Conservation (phyloP, 164 flowering plant genomes). For the Taxillus chinensis region DNA sequence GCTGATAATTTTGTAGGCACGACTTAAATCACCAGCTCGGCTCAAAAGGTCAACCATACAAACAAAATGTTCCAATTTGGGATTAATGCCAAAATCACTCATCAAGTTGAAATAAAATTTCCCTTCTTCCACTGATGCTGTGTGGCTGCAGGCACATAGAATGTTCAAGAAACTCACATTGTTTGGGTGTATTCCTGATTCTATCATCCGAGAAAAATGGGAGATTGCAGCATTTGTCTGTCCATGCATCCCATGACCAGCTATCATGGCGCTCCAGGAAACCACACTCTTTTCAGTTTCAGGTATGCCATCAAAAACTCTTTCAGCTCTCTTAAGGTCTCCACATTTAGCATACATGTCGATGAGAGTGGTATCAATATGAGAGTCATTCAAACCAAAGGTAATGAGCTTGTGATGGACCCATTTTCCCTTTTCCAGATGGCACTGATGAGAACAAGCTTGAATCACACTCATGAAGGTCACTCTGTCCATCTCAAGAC, state of each 20-base stretch:
- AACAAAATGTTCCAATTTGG: slow-evolving; percentile 63
- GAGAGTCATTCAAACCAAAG: slow-evolving; percentile 56
- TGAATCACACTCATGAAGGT: slow-evolving; percentile 88
- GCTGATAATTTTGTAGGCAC: slow-evolving; percentile 51
- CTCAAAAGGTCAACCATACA: slow-evolving; percentile 82
- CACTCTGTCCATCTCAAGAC: slow-evolving; percentile 36
- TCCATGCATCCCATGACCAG: slow-evolving; percentile 61
- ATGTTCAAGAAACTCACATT: slow-evolving; percentile 46
- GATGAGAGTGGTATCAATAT: slow-evolving; percentile 48
- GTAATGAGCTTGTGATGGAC: slow-evolving; percentile 63
- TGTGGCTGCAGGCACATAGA: slow-evolving; percentile 71
- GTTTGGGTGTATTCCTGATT: slow-evolving; percentile 40
- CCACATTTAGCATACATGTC: slow-evolving; percentile 81
- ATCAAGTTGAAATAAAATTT: slow-evolving; percentile 50
- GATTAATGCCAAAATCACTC: slow-evolving; percentile 34
- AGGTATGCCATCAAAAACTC: slow-evolving; percentile 48
- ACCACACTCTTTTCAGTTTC: slow-evolving; percentile 43
- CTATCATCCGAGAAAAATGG: slow-evolving; percentile 43
- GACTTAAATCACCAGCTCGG: slow-evolving; percentile 55
- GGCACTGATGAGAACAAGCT: slow-evolving; percentile 68
- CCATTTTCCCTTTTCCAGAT: slow-evolving; percentile 65
- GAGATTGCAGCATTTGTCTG: slow-evolving; percentile 44
- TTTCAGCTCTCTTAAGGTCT: slow-evolving; percentile 31
- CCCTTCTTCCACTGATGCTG: slow-evolving; percentile 65
- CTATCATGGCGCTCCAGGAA: slow-evolving; percentile 67